These are phyloP conservation scores for Ceratobasidium theobromae DNA, from an alignment of 1,284 basidiomycete genomes.

Conservation along the genomic window DNA sequence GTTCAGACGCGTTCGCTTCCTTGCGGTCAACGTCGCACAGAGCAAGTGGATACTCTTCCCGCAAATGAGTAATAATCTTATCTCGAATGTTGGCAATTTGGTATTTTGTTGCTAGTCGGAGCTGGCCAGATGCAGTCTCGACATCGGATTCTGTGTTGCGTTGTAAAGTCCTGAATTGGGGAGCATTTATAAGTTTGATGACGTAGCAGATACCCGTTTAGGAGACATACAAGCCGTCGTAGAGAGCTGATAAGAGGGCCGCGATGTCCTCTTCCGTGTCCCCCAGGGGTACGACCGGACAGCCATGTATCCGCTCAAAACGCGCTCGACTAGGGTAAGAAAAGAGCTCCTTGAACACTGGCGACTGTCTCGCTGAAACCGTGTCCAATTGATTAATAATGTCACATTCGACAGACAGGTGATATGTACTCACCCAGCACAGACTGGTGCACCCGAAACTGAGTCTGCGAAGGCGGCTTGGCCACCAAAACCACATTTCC, in stretches of 20 bases:
- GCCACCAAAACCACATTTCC: slow-evolving; percentile 23
- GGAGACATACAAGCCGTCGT: slow-evolving; percentile 13
- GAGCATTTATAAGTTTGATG: background rate
- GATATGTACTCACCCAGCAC: background rate
- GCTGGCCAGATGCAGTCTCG: slow-evolving; percentile 17
- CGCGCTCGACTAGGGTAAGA: background rate
- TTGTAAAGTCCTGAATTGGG: background rate
- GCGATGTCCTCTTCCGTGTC: slow-evolving; percentile 25
- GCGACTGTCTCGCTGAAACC: slow-evolving; percentile 9
- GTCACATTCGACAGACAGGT: background rate
- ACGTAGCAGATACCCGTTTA: background rate
- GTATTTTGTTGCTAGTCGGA: slow-evolving; percentile 26
- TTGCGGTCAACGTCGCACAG: slow-evolving; percentile 17
- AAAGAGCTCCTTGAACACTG: slow-evolving; percentile 21
- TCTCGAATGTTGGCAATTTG: slow-evolving; percentile 24
- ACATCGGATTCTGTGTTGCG: slow-evolving; percentile 1
- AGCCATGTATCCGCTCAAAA: slow-evolving; percentile 10
- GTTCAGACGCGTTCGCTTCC: background rate
- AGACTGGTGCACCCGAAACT: slow-evolving; percentile 25
- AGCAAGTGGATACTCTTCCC: slow-evolving; percentile 11
- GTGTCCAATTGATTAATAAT: background rate
- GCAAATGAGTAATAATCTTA: slow-evolving; percentile 14
- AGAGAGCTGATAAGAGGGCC: slow-evolving; percentile 16
- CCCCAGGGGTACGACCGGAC: slow-evolving; percentile 12
- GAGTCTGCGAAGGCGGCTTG: slow-evolving; percentile 12